Conservation (phyloP, 208 protist species). For the Tritrichomonas musculus region DNA sequence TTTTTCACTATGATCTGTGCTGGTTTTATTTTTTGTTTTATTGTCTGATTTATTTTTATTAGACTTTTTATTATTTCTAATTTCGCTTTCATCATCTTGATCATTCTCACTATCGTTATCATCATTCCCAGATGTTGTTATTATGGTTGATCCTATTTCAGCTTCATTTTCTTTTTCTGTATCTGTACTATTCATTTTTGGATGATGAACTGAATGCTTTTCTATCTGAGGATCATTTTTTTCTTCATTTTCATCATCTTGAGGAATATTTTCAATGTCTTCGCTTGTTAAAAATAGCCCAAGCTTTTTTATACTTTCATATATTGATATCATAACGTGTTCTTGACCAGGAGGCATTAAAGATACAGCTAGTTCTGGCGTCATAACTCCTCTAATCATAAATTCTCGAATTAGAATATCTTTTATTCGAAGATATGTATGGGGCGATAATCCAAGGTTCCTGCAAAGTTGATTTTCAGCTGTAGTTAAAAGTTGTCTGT, state of each 20-base stretch:
- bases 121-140: not conserved
- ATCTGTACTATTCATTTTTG: not conserved
- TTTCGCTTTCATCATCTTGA: not conserved
- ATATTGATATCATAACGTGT: not conserved
- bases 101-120: not conserved
- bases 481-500: not conserved
- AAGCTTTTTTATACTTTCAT: not conserved
- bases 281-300: not conserved
- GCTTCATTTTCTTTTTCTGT: not conserved
- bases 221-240: not conserved
- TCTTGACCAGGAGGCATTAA: not conserved
- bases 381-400: not conserved
- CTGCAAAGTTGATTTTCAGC: not conserved
- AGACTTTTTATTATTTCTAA: not conserved
- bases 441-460: not conserved
- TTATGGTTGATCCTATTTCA: not conserved
- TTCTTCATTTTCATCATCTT: not conserved
- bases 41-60: not conserved
- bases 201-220: not conserved
- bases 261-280: not conserved
- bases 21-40: not conserved
- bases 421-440: not conserved
- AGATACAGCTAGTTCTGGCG: not conserved
- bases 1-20: not conserved
- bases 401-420: not conserved